A percentile compares a stretch with the other conserved stretches of the same genome.
These are phyloP conservation scores for Fusarium sororula DNA, from an alignment of 2,329 filamentous ascomycete species.

Conservation along the genomic window DNA sequence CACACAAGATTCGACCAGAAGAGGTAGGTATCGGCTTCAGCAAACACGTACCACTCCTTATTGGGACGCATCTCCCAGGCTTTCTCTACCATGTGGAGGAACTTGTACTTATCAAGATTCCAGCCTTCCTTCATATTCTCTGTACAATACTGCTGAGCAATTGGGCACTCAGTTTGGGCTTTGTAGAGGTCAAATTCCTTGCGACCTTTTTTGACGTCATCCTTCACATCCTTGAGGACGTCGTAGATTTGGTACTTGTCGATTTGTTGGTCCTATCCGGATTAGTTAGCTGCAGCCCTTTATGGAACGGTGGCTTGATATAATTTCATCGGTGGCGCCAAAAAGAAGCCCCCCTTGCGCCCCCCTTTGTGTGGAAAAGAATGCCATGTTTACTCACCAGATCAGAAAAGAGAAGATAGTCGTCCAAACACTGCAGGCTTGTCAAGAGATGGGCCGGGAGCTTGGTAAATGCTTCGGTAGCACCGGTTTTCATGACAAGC, in stretches of 20 bases:
- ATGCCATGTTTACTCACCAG: constrained; percentile 45
- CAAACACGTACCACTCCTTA: constrained; percentile 67
- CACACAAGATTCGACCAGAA: constrained; percentile 63
- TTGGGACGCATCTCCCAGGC: constrained; percentile 63
- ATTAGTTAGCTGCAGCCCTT: constrained; percentile 11
- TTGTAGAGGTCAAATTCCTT: constrained; percentile 59
- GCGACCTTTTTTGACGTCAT: constrained; percentile 48
- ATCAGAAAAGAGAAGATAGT: constrained; percentile 67
- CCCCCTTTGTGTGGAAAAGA: background rate
- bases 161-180: constrained; percentile 56
- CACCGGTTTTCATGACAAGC: constrained; percentile 68
- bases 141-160: constrained; percentile 56
- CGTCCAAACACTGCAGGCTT: constrained; percentile 61
- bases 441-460: constrained; percentile 66
- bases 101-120: constrained; percentile 70
- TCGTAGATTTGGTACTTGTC: constrained; percentile 56
- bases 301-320: constrained; percentile 7
- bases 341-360: background rate
- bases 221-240: constrained; percentile 51
- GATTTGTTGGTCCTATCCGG: constrained; percentile 57
- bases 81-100: constrained; percentile 65
- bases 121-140: constrained; percentile 52
- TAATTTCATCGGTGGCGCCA: background rate
- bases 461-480: constrained; percentile 63
- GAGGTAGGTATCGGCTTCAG: constrained; percentile 67